Conservation (phyloP, 2,329 filamentous ascomycete species). For the Aspergillus sojae region DNA sequence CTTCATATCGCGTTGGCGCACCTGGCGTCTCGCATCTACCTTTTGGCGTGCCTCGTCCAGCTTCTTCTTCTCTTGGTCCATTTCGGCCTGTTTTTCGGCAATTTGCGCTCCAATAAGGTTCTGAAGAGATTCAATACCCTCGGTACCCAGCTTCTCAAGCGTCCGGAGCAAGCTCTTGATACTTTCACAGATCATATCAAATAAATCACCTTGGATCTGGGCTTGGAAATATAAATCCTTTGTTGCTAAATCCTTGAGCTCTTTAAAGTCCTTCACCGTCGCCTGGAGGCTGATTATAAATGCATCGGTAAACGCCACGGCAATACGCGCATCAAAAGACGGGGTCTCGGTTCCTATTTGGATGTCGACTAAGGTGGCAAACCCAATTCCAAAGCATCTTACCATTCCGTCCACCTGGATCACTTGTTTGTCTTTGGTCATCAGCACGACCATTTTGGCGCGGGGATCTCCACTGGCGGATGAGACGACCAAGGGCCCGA, state of each 20-base stretch:
- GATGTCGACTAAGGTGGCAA: background rate
- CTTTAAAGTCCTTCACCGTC: background rate
- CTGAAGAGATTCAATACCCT: background rate
- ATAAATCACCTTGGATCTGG: background rate
- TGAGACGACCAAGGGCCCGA: background rate
- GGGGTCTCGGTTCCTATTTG: background rate
- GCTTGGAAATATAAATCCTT: background rate
- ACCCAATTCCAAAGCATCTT: background rate
- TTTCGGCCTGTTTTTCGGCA: background rate
- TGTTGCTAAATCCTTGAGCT: background rate
- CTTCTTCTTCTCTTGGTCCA: background rate
- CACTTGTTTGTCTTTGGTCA: background rate
- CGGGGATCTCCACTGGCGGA: background rate
- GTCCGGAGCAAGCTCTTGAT: background rate
- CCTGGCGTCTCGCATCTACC: background rate
- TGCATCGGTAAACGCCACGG: background rate
- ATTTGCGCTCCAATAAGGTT: background rate
- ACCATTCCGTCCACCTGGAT: background rate
- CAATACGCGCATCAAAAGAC: background rate
- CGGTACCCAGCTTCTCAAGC: background rate
- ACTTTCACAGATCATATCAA: background rate
- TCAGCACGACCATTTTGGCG: background rate
- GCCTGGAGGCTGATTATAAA: background rate
- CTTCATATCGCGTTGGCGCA: background rate
- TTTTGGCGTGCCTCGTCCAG: background rate